These are phyloP conservation scores for Sanghuangporus baumii DNA, from an alignment of 1,284 basidiomycete genomes.

Conservation along the genomic window DNA sequence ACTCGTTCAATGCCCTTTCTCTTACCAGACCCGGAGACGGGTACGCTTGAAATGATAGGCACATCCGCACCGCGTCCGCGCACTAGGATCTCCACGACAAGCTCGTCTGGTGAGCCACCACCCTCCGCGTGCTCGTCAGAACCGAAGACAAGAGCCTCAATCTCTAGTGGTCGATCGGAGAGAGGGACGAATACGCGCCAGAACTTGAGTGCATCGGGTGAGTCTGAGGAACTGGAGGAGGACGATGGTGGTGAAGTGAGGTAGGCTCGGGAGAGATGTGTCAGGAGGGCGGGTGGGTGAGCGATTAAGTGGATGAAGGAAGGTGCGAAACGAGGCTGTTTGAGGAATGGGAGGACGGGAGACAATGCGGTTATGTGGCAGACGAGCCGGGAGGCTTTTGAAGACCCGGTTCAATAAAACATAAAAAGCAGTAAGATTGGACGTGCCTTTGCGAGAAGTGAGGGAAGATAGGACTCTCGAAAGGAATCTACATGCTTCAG, in stretches of 20 bases:
- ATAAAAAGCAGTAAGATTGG: neutral
- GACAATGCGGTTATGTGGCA: slow-evolving; percentile 54
- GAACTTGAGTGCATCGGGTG: slow-evolving; percentile 63
- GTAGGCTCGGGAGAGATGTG: slow-evolving; percentile 60
- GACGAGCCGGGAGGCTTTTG: slow-evolving; percentile 52
- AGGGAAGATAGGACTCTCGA: slow-evolving; percentile 38
- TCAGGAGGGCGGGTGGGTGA: slow-evolving; percentile 60
- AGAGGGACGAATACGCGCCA: slow-evolving; percentile 69
- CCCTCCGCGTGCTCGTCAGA: slow-evolving; percentile 34
- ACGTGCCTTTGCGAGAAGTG: slow-evolving; percentile 39
- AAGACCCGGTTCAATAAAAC: neutral
- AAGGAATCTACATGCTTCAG: slow-evolving; percentile 49
- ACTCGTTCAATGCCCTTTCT: slow-evolving; percentile 52
- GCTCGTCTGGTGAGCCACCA: slow-evolving; percentile 28
- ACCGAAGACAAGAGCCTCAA: slow-evolving; percentile 57
- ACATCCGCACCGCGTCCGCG: slow-evolving; percentile 31
- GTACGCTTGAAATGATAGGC: neutral
- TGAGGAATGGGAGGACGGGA: slow-evolving; percentile 48
- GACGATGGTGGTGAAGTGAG: slow-evolving; percentile 62
- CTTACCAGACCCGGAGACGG: slow-evolving; percentile 24
- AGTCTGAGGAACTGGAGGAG: slow-evolving; percentile 32
- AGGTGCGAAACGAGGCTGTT: slow-evolving; percentile 58
- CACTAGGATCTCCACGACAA: slow-evolving; percentile 59
- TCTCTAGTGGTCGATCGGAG: slow-evolving; percentile 53
- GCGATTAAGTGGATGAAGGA: slow-evolving; percentile 60